Conservation (phyloP, 768 basidiomycete species). For the Termitomyces sp. region DNA sequence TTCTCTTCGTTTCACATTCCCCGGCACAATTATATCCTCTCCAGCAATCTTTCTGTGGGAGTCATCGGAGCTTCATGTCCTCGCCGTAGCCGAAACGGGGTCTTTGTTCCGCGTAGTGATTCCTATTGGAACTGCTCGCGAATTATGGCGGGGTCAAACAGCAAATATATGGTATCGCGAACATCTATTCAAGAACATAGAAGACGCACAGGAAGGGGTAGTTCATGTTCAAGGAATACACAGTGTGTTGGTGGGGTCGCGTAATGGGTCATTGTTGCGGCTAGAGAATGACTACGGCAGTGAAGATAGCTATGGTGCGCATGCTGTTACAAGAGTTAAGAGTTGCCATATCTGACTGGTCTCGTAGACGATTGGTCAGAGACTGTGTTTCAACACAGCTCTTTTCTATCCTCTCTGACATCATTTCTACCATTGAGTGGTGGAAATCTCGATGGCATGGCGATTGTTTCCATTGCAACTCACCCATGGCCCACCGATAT, state of each 20-base stretch:
- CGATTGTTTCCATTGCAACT: conserved; percentile 68
- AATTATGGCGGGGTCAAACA: conserved; percentile 54
- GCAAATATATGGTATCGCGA: conserved; percentile 59
- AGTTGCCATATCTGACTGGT: conserved; percentile 4
- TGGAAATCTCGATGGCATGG: conserved; percentile 39
- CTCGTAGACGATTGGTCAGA: conserved; percentile 68
- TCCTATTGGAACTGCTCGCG: conserved; percentile 44
- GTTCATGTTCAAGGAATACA: conserved; percentile 67
- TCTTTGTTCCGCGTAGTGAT: conserved; percentile 72
- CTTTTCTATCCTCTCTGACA: conserved; percentile 62
- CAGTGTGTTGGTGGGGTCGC: conserved; percentile 56
- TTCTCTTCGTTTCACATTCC: conserved; percentile 76
- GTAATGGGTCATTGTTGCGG: conserved; percentile 60
- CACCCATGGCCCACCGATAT: conserved; percentile 74
- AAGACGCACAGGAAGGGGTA: conserved; percentile 36
- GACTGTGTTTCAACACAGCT: conserved; percentile 53
- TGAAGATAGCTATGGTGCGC: conserved; percentile 55
- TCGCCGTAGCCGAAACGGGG: conserved; percentile 60
- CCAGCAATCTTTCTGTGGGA: conserved; percentile 61
- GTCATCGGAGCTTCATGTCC: conserved; percentile 55
- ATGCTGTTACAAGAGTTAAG: neutral
- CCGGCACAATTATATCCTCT: conserved; percentile 55
- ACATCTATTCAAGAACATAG: conserved; percentile 53
- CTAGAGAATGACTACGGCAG: conserved; percentile 60
- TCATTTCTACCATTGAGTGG: conserved; percentile 58